Evolutionary conservation across 441 rosid species (phyloP), one percentile per base, ranked within the genome.

Genomic region (Pelargonium myrrhifolium): DNA sequence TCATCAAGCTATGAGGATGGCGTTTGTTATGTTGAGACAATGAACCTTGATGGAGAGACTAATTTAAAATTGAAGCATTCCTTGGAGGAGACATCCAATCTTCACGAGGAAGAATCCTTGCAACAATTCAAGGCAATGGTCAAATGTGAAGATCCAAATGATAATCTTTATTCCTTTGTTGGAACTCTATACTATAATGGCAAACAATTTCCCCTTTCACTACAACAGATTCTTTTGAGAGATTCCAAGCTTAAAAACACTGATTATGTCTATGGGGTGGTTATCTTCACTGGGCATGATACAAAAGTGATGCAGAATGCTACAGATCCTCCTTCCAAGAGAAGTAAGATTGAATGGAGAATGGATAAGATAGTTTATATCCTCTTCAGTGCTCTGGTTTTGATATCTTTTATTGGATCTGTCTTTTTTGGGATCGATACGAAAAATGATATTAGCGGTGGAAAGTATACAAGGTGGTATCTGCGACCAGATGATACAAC

Each of bases 251-350:
- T 95, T 22, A 84, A 96, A 68, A 95, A 95, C 78, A 95, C 99
- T 1, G 98, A 95, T 66, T 86, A 78, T 75, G 77, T 90, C 28
- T 90, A 82, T 47, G 99, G 98, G 28, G 96, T 49, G 59, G 98
- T 92, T 65, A 79, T 92, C 76, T 95, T 95, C 80, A 90, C 96
- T 0, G 98, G 99, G 49, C 83, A 80, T 64, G 97, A 92, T 69
- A 92, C 99, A 39, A 95, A 95, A 77, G 97, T 90, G 35, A 80
- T 95, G 72, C 99, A 95, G 76, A 95, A 95, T 75, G 85, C 99
- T 55, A 95, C 89, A 11, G 85, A 68, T 9, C 97, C 98, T 14
- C 98, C 99, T 4, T 95, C 99, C 1, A 95, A 95, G 79, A 84
- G 99, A 80, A 94, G 99, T 85, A 92, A 80, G 71, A 80, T 92